These are phyloP conservation scores for Diphasiastrum complanatum DNA, from an alignment of 83 land plant species.

Conservation along the genomic window DNA sequence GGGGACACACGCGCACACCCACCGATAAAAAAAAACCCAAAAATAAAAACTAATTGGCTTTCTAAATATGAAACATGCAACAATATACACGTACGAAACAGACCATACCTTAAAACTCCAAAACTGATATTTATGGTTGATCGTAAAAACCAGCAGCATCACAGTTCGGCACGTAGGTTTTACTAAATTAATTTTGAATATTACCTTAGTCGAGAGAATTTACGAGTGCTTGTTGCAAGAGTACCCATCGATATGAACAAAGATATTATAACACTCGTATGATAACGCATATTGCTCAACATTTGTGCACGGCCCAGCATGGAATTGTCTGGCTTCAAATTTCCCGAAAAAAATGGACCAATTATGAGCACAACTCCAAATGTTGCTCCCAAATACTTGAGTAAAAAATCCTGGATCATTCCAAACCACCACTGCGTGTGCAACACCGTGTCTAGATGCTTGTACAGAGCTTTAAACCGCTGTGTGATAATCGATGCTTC, in stretches of 20 bases:
- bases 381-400: slow-evolving; percentile 96
- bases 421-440: slow-evolving; percentile 99
- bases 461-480: slow-evolving; percentile 58
- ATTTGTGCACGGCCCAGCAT: slow-evolving; percentile 91
- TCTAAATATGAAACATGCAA: too few species aligned
- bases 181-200: too few species aligned
- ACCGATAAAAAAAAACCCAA: too few species aligned
- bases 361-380: slow-evolving; percentile 87
- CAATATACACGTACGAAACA: too few species aligned
- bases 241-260: slow-evolving; percentile 92
- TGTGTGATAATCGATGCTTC: slow-evolving; percentile 76
- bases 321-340: slow-evolving; percentile 75
- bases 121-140: too few species aligned
- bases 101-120: too few species aligned
- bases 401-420: slow-evolving; percentile 88
- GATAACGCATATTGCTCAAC: slow-evolving; percentile 93
- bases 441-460: slow-evolving; percentile 64
- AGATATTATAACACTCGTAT: slow-evolving; percentile 95
- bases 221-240: slow-evolving; percentile 77
- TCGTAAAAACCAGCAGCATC: too few species aligned
- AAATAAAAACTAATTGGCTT: too few species aligned
- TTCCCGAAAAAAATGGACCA: slow-evolving; percentile 93
- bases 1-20: too few species aligned
- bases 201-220: slow-evolving; percentile 78
- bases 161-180: too few species aligned